Evolutionary conservation across 805 yeast genomes (phyloP).

Genomic region (Suhomyces faveliae): DNA sequence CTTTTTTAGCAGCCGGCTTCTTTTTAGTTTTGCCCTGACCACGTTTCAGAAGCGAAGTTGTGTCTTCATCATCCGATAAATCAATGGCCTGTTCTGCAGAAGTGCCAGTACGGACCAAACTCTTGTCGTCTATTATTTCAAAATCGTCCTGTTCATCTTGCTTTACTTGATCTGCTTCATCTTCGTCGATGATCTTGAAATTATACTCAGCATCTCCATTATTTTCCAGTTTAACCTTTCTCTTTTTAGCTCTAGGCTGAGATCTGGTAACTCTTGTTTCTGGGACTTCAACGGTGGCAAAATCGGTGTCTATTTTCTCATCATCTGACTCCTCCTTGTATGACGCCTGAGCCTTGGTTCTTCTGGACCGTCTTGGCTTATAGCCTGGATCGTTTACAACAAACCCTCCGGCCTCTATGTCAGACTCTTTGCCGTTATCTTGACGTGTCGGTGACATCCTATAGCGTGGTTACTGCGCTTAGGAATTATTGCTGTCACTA

Average conservation of each 20-base stretch:
- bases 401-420: slow-evolving; percentile 37
- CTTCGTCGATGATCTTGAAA: slow-evolving; percentile 6
- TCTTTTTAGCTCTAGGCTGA: slow-evolving; percentile 3
- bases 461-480: not conserved
- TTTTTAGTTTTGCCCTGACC: slow-evolving; percentile 14
- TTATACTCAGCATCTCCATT: slow-evolving; percentile 17
- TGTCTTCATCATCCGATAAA: slow-evolving; percentile 29
- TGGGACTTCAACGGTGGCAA: slow-evolving; percentile 9
- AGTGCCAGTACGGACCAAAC: slow-evolving; percentile 20
- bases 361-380: slow-evolving; percentile 16
- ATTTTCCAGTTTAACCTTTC: slow-evolving; percentile 7
- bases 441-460: slow-evolving; percentile 9
- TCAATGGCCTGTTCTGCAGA: slow-evolving; percentile 24
- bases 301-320: slow-evolving; percentile 12
- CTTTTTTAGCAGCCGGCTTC: slow-evolving; percentile 21
- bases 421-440: not conserved
- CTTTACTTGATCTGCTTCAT: slow-evolving; percentile 18
- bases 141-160: slow-evolving; percentile 22
- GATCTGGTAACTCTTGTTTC: slow-evolving; percentile 7
- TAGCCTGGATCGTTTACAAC: slow-evolving; percentile 37
- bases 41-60: slow-evolving; percentile 12
- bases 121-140: slow-evolving; percentile 24
- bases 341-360: slow-evolving; percentile 12
- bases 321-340: slow-evolving; percentile 28
- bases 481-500: not conserved